These are phyloP conservation scores for Ceratocystis smalleyi DNA, from an alignment of 2,329 filamentous ascomycete genomes.

Conservation along the genomic window DNA sequence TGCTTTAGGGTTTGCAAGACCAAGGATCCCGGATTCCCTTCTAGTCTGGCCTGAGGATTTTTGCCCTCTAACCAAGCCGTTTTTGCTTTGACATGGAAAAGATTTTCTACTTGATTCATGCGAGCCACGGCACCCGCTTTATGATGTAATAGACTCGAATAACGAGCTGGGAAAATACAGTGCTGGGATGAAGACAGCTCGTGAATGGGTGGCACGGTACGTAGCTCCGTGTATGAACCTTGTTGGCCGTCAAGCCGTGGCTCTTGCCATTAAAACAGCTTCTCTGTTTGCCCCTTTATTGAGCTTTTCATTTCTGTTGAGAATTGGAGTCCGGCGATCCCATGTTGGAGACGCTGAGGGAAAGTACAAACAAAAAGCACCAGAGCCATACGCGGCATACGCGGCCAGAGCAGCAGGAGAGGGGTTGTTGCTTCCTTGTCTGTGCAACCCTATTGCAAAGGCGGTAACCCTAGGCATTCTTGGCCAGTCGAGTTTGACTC, in stretches of 20 bases:
- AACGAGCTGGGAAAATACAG: not conserved
- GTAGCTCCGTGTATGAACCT: not conserved
- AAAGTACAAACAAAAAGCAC: not conserved
- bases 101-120: not conserved
- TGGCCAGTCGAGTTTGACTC: too few species aligned
- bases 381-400: not conserved
- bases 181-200: not conserved
- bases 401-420: not conserved
- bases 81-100: not conserved
- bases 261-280: not conserved
- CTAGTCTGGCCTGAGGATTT: not conserved
- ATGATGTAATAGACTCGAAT: not conserved
- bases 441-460: not conserved
- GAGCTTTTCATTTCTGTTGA: constrained; percentile 6
- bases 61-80: not conserved
- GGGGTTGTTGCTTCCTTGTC: not conserved
- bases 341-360: not conserved
- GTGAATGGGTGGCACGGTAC: not conserved
- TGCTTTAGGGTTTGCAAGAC: not conserved
- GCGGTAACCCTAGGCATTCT: too few species aligned
- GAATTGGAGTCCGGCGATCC: constrained; percentile 9
- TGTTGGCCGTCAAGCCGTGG: not conserved
- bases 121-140: not conserved
- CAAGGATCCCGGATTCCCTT: not conserved
- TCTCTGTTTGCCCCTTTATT: not conserved